These are phyloP conservation scores for Mayamaea pseudoterrestris DNA, from an alignment of 108 stramenopile species.

Conservation along the genomic window DNA sequence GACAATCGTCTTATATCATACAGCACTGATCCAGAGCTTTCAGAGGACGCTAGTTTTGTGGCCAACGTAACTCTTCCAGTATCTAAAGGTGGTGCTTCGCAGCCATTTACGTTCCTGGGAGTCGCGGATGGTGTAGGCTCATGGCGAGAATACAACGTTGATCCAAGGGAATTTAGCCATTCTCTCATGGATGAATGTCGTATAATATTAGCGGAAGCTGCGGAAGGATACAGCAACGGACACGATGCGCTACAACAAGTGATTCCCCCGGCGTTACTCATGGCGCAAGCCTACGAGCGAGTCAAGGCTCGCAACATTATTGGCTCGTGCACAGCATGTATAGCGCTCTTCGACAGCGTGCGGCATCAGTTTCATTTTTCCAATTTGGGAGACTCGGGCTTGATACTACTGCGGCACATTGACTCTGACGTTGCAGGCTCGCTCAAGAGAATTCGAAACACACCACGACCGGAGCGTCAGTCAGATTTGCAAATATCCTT, in stretches of 20 bases:
- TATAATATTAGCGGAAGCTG: conserved; percentile 46
- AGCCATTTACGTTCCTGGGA: conserved; percentile 73
- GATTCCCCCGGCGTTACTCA: conserved; percentile 48
- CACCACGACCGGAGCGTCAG: conserved; percentile 55
- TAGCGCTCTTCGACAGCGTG: conserved; percentile 80
- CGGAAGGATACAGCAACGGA: conserved; percentile 24
- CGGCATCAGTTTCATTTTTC: conserved; percentile 88
- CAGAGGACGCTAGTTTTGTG: conserved; percentile 83
- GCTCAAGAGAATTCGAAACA: conserved; percentile 63
- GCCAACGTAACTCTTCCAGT: conserved; percentile 40
- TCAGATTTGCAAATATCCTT: conserved; percentile 86
- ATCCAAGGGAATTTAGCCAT: conserved; percentile 83
- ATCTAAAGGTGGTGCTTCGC: conserved; percentile 39
- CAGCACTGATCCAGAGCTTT: conserved; percentile 52
- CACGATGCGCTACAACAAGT: conserved; percentile 40
- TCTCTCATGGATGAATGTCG: conserved; percentile 75
- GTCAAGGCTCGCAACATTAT: conserved; percentile 71
- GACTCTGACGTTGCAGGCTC: conserved; percentile 85
- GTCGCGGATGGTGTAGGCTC: conserved; percentile 96
- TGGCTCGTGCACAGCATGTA: conserved; percentile 84
- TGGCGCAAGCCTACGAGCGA: conserved; percentile 62
- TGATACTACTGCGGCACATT: conserved; percentile 90
- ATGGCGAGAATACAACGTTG: conserved; percentile 91
- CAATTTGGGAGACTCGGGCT: conserved; percentile 92
- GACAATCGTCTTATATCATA: conserved; percentile 57